Evolutionary conservation across 2,329 filamentous ascomycete species (phyloP).

Genomic region (Xylariaceae sp.): DNA sequence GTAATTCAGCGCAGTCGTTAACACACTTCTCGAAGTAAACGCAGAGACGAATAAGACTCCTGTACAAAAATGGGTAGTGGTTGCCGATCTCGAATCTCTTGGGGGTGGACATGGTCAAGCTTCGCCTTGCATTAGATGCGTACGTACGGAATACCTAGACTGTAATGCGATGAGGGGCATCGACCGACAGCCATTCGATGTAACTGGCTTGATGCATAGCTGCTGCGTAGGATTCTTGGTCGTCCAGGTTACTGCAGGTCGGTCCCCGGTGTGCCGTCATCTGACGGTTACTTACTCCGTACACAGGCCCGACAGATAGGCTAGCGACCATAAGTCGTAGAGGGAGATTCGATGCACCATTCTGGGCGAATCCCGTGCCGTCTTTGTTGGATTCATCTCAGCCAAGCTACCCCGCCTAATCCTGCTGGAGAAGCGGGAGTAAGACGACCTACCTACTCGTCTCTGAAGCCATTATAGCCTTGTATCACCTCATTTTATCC

Average conservation of each 20-base stretch:
- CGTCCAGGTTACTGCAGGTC: conserved; percentile 9
- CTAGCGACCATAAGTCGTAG: conserved; percentile 26
- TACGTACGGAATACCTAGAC: neutral
- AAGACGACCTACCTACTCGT: conserved; percentile 1
- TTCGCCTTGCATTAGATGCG: neutral
- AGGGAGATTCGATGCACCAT: conserved; percentile 12
- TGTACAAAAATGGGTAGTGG: too few species aligned
- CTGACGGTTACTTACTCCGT: conserved; percentile 23
- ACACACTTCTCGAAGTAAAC: neutral
- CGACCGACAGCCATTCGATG: neutral
- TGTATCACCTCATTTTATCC: neutral
- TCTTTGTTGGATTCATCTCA: conserved; percentile 17
- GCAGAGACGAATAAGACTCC: too few species aligned
- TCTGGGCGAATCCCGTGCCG: conserved; percentile 4
- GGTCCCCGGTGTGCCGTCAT: conserved; percentile 22
- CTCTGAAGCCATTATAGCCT: conserved; percentile 7
- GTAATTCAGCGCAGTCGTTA: neutral
- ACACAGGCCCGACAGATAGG: conserved; percentile 24
- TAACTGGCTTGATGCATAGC: neutral
- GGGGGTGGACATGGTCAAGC: neutral
- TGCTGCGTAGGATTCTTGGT: conserved; percentile 15
- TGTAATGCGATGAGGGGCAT: neutral
- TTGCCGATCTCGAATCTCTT: neutral
- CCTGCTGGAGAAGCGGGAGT: neutral
- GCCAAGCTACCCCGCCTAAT: conserved; percentile 25